Conservation (phyloP, 305 asterid genomes). For the Fraxinus xanthoxyloides region DNA sequence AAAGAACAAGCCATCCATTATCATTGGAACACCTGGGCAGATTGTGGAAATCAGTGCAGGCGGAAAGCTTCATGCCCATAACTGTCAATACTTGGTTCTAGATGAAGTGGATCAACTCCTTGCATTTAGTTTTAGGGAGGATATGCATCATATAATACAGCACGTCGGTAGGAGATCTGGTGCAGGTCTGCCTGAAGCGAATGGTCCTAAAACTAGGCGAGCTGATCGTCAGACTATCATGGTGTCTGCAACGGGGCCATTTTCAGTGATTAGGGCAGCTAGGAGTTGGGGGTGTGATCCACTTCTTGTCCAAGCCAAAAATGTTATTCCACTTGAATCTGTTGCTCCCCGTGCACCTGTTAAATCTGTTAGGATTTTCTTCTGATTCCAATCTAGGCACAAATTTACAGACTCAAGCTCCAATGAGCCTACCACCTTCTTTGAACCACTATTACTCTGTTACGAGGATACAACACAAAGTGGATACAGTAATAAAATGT, state of each 20-base stretch:
- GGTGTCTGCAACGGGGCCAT: constrained; percentile 98
- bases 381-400: constrained; percentile 36
- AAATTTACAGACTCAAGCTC: constrained; percentile 36
- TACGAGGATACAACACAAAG: constrained; percentile 80
- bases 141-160: constrained; percentile 79
- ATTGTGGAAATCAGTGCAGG: constrained; percentile 88
- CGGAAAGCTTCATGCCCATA: constrained; percentile 92
- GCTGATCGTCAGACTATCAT: constrained; percentile 66
- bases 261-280: constrained; percentile 85
- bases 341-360: constrained; percentile 41
- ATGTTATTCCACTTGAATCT: constrained; percentile 58
- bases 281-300: constrained; percentile 89
- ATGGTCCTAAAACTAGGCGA: constrained; percentile 31
- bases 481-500: constrained; percentile 75
- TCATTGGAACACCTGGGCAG: constrained; percentile 97
- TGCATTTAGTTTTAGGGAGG: constrained; percentile 81
- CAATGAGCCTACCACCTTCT: constrained; percentile 82
- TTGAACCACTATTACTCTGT: constrained; percentile 72
- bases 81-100: constrained; percentile 69
- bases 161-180: constrained; percentile 86
- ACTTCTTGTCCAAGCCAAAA: constrained; percentile 76
- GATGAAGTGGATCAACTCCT: constrained; percentile 96
- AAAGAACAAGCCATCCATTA: constrained; percentile 82
- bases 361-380: constrained; percentile 35
- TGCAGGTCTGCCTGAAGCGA: constrained; percentile 31